phyloP scores from a whole-genome alignment of 306 rosid species.

The Lathyrus tuberosus region DNA sequence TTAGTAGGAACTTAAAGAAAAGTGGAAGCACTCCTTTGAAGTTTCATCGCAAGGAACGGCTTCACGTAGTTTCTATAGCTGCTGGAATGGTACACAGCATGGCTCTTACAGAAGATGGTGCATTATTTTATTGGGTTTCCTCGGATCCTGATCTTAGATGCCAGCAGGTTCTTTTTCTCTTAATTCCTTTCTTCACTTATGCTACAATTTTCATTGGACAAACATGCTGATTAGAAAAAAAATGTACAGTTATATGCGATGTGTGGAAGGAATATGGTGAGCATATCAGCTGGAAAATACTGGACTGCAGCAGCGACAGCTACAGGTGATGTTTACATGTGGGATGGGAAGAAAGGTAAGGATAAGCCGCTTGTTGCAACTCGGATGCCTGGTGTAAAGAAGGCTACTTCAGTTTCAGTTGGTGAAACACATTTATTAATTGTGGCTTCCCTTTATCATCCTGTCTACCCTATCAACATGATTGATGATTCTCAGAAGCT shows the following conservation, averaged over 20 bases:
- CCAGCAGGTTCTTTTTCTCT: conserved; percentile 67
- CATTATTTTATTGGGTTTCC: conserved; percentile 88
- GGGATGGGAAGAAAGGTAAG: conserved; percentile 90
- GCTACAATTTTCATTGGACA: conserved; percentile 9
- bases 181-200: conserved; percentile 15
- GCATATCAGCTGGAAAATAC: conserved; percentile 89
- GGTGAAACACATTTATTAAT: conserved; percentile 92
- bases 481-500: conserved; percentile 49
- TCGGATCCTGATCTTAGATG: conserved; percentile 88
- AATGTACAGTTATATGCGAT: conserved; percentile 64
- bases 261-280: conserved; percentile 72
- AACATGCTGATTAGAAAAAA: conserved; percentile 16
- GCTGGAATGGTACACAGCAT: conserved; percentile 87
- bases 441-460: conserved; percentile 83
- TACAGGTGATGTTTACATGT: conserved; percentile 87
- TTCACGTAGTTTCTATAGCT: conserved; percentile 73
- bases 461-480: conserved; percentile 53
- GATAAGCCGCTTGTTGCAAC: conserved; percentile 75
- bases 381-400: conserved; percentile 83
- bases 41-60: conserved; percentile 81
- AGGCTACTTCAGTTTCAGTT: conserved; percentile 82
- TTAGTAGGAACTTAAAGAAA: conserved; percentile 86
- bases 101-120: conserved; percentile 90
- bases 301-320: conserved; percentile 87
- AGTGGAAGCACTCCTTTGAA: conserved; percentile 73